phyloP scores from a whole-genome alignment of 2,329 filamentous ascomycete genomes.

The Fusarium abutilonis region DNA sequence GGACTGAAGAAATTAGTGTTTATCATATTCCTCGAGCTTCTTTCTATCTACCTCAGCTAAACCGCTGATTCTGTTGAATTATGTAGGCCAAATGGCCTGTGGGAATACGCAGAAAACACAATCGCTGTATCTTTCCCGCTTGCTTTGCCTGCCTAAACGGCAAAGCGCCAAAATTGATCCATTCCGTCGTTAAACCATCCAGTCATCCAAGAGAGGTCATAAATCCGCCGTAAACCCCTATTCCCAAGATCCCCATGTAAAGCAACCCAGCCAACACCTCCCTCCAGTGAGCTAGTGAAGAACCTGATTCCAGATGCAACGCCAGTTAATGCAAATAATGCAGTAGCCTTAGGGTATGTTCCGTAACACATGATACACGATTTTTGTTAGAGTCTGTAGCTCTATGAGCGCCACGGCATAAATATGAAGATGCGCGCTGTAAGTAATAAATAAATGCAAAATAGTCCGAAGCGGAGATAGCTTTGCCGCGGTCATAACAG shows the following conservation, averaged over 20 bases:
- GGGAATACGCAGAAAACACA: conserved; percentile 26
- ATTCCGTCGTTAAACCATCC: conserved; percentile 30
- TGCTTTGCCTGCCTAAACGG: conserved; percentile 18
- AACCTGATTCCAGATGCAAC: conserved; percentile 43
- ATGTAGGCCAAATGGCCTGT: conserved; percentile 8
- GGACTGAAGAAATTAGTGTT: neutral
- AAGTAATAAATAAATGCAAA: conserved; percentile 7
- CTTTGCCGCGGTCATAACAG: neutral
- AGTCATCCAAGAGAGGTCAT: conserved; percentile 31
- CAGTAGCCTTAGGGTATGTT: conserved; percentile 39
- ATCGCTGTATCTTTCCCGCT: conserved; percentile 31
- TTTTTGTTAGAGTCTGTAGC: conserved; percentile 22
- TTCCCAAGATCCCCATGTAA: conserved; percentile 33
- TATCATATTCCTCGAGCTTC: conserved; percentile 24
- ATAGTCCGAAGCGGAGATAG: neutral
- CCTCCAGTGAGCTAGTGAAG: conserved; percentile 36
- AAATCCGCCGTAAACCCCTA: conserved; percentile 21
- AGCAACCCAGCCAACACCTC: conserved; percentile 43
- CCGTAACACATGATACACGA: conserved; percentile 38
- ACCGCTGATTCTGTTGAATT: conserved; percentile 13
- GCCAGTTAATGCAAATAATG: conserved; percentile 47
- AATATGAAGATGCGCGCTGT: conserved; percentile 8
- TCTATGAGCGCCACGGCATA: conserved; percentile 13
- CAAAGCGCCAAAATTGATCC: conserved; percentile 13
- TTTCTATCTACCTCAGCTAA: conserved; percentile 18